Base-by-base conservation (phyloP, 2,329 filamentous ascomycete species). In the Sporothrix brasiliensis region DNA sequence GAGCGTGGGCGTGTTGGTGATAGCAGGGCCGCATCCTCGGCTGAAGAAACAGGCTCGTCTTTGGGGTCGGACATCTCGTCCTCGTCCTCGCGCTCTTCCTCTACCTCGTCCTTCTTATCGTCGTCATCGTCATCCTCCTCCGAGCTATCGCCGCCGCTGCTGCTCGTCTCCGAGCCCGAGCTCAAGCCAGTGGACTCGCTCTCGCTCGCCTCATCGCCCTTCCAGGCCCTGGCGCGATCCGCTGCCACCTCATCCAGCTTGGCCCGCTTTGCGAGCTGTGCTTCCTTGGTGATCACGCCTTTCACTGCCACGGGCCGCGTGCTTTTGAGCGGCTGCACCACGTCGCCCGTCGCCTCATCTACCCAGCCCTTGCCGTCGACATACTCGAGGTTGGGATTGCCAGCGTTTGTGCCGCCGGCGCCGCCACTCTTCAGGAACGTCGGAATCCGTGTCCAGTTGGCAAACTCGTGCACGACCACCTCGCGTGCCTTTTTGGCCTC, bases 321-420 rank as follows among this genome's bases (percentile, higher is more conserved):
- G 30, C 47, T 70, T 79, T 84, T 44, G 76, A 77, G 82, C 10
- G 79, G 80, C 78, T 96, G 92, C 2, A 97, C 87, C 1, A 97
- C 81, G 69, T 89, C 88, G 6, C 94, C 94, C 56, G 70, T 67
- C 19, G 90, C 83, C 72, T 89, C 87, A 75, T 97, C 91, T 0
- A 97, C 86, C 94, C 95, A 98, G 1, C 94, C 94, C 76, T 91
- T 90, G 27, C 91, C 93, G 69, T 97, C 91, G 53, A 95, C 86
- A 78, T 90, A 97, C 70, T 90, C 88, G 2, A 77, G 84, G 79
- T 52, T 69, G 1, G 58, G 13, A 2, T 58, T 83, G n/a, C 83
- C 78, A 61, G 84, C 83, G 19, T 79, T 78, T 11, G 79, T 79
- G 1, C 80, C 80, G 1, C 80, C 79, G 1, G 80, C 80, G 1